Evolutionary conservation across 1,284 basidiomycete species (phyloP), one percentile per base, ranked within the genome.

Genomic region (Tilletia setariae): DNA sequence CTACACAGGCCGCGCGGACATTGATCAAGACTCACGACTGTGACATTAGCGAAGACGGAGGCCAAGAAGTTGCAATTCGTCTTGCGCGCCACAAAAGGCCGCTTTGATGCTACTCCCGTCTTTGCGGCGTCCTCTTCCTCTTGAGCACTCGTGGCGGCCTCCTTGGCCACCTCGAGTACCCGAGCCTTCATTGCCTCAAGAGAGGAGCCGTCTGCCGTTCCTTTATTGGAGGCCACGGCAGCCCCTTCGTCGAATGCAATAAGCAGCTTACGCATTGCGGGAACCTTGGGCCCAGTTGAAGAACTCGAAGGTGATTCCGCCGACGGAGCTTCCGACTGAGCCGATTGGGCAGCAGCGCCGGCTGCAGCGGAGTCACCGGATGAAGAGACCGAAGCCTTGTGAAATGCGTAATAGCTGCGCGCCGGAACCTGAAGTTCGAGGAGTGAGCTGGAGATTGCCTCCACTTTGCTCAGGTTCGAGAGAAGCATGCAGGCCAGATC

Each of bases 401-500:
- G 56, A 66, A 81, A 80, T 43, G 70, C 73, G 69, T 81, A 80
- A 65, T 80, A 77, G 0, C 78, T 78, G 32, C 73, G 71, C 16
- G 76, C 72, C 28, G 76, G 74, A 44, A 82, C 76, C 43, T 74
- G 88, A 42, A 94, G 85, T 1, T 86, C 85, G 2, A 94, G 85
- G 11, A 97, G 84, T 1, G 86, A 83, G 2, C 88, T 85, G 72
- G 90, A 90, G 63, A 91, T 87, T 0, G 87, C 84, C 3, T 92
- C 86, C 65, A 92, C 89, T 15, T 91, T 88, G 16, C 93, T 93
- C 53, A 98, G 85, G 84, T 99, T 99, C 21, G 94, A 97, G 6
- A 98, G 87, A 0, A 98, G 87, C 96, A 99, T 98, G 40, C 92
- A 89, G 0, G 94, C 93, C 11, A 98, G 88, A 84, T 98, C 95